Percentiles rank a stretch among this genome's conserved stretches.
phyloP scores from a whole-genome alignment of 2,329 filamentous ascomycete genomes.

The Colletotrichum melonis region DNA sequence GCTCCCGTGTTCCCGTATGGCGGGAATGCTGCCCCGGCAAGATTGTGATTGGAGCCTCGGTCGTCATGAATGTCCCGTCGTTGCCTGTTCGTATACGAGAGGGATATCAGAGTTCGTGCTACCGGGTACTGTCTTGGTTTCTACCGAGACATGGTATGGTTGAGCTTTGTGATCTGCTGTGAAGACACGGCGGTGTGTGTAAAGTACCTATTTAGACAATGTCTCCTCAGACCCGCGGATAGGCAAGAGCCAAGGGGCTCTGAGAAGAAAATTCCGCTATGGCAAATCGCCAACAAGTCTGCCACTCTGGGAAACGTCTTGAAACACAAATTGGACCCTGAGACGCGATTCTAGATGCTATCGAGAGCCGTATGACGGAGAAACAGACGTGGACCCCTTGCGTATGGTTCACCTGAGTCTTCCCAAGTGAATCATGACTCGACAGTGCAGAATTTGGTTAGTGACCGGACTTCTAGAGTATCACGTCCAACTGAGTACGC shows the following conservation, averaged over 20 bases:
- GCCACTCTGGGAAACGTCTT: not conserved
- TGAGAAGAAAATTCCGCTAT: not conserved
- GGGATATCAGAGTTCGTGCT: not conserved
- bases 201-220: not conserved
- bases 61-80: not conserved
- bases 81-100: not conserved
- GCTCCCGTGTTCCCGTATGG: not conserved
- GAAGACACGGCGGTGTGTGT: not conserved
- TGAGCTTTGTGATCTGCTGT: not conserved
- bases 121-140: not conserved
- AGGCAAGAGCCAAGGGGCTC: not conserved
- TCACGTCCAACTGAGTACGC: not conserved
- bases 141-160: not conserved
- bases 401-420: not conserved
- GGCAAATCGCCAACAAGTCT: not conserved
- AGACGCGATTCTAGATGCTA: not conserved
- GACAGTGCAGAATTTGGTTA: not conserved
- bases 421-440: not conserved
- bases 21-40: not conserved
- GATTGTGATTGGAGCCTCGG: not conserved
- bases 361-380: not conserved
- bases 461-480: not conserved
- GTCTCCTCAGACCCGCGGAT: not conserved
- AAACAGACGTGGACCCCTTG: not conserved
- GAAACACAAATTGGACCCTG: not conserved